Conservation (phyloP, 2,329 filamentous ascomycete species). For the Cercospora zeina region DNA sequence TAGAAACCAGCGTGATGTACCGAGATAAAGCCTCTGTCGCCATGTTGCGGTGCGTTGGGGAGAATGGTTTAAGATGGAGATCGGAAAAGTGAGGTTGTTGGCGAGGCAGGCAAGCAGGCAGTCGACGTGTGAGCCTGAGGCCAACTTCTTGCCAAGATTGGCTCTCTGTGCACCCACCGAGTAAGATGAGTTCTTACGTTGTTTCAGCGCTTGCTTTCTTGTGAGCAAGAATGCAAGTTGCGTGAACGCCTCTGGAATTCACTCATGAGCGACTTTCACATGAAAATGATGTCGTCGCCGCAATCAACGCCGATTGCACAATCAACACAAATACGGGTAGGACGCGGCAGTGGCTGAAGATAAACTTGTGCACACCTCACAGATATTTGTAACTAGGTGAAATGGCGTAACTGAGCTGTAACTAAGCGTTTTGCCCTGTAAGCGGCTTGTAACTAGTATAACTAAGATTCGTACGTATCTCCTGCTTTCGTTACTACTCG, state of each 20-base stretch:
- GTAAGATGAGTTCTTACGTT: too few relatives aligned
- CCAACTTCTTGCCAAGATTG: not conserved
- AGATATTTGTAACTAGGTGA: not conserved
- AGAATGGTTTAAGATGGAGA: not conserved
- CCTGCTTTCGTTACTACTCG: too few relatives aligned
- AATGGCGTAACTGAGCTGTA: too few relatives aligned
- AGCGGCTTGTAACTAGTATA: too few relatives aligned
- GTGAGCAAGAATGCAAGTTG: too few relatives aligned
- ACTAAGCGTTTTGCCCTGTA: too few relatives aligned
- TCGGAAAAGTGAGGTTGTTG: not conserved
- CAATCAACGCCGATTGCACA: not conserved
- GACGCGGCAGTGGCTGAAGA: constrained; percentile 1
- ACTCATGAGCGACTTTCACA: too few relatives aligned
- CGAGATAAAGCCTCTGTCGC: constrained; percentile 49
- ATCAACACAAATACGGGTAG: not conserved
- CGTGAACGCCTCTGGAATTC: too few relatives aligned
- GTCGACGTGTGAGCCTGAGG: not conserved
- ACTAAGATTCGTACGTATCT: too few relatives aligned
- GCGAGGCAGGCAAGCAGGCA: not conserved
- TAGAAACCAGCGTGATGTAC: constrained; percentile 75
- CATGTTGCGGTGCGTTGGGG: not conserved
- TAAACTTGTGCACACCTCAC: not conserved
- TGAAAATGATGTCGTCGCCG: not conserved
- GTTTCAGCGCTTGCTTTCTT: too few relatives aligned
- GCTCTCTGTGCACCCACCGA: too few relatives aligned